Evolutionary conservation across 495 filamentous ascomycete genomes (phyloP), one percentile per base, ranked within the genome.

Genomic region (Podospora appendiculata): DNA sequence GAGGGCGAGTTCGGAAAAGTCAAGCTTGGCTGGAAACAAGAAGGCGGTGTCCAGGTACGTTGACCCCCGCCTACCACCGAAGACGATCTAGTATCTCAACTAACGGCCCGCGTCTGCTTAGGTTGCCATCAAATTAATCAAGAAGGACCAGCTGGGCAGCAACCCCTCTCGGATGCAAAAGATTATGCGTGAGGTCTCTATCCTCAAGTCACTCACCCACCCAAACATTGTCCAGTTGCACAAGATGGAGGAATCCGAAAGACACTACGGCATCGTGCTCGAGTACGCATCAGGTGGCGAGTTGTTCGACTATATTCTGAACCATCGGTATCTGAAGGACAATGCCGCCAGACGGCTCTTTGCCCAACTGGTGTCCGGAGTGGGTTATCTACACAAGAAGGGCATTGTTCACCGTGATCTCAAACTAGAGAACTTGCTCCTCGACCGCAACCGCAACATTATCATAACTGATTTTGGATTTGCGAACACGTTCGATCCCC

Each of bases 391-490:
- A 53, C 93, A 99, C 70, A 97, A 96, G 69, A 99, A 97, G 68
- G 93, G 93, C 41, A 99, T 99, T 63, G 92, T 99, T 18, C 93
- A 99, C 62, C 86, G 93, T 61, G 93, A 99, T 71, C 75, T 99
- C 48, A 99, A 99, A 69, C 76, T 99, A 53, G 93, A 99, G 70
- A 99, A 99, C 66, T 68, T 99, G 61, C 76, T 99, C 16, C 82
- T 99, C 45, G 93, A 99, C 70, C 82, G 93, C 16, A 96, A 99
- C 60, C 83, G 88, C 42, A 99, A 99, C 70, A 96, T 99, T 64
- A 97, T 99, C 72, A 97, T 99, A 67, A 97, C 93, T 0, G 93
- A 99, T 70, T 99, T 99, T 67, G 93, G 93, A 4, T 99, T 99
- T 69, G 93, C 93, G 45, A 99, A 99, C 66, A 97, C 90, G 4